Percentiles rank a stretch among this genome's conserved stretches.
These are phyloP conservation scores for Colletotrichum truncatum DNA, from an alignment of 2,329 filamentous ascomycete species.

Conservation along the genomic window DNA sequence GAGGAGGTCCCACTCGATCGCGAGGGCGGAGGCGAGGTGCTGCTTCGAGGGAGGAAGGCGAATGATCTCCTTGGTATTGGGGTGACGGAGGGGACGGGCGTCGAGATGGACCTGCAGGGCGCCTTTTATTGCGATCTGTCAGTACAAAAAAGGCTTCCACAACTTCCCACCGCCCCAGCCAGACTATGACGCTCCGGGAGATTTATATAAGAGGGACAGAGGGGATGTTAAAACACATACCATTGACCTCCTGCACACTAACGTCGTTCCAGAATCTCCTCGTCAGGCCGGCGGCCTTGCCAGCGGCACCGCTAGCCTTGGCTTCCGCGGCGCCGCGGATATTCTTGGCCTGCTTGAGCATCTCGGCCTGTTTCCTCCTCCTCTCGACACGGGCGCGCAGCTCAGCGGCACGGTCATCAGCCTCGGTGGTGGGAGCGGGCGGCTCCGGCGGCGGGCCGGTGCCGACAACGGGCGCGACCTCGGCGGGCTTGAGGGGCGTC, in stretches of 20 bases:
- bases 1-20: slow-evolving; percentile 92
- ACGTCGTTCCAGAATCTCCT: slow-evolving; percentile 94
- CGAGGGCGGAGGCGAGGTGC: slow-evolving; percentile 84
- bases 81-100: slow-evolving; percentile 79
- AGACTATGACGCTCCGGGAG: too few species aligned
- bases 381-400: slow-evolving; percentile 54
- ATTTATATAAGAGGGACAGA: accelerated
- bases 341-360: slow-evolving; percentile 61
- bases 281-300: slow-evolving; percentile 58
- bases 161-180: too few species aligned
- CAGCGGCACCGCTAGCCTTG: slow-evolving; percentile 34
- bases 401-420: slow-evolving; percentile 40
- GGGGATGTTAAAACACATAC: slow-evolving; percentile 47
- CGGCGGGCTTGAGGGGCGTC: slow-evolving; percentile 45
- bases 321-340: slow-evolving; percentile 46
- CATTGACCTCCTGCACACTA: slow-evolving; percentile 71
- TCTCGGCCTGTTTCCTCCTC: slow-evolving; percentile 62
- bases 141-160: too few species aligned
- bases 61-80: slow-evolving; percentile 75
- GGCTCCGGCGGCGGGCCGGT: slow-evolving; percentile 68
- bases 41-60: slow-evolving; percentile 79
- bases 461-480: slow-evolving; percentile 62
- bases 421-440: slow-evolving; percentile 53
- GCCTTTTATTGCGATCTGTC: slow-evolving; percentile 39
- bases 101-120: slow-evolving; percentile 78